A percentile compares a stretch with the other conserved stretches of the same genome.
These are phyloP conservation scores for Metschnikowia aberdeeniae DNA, from an alignment of 805 yeast species.

Conservation along the genomic window DNA sequence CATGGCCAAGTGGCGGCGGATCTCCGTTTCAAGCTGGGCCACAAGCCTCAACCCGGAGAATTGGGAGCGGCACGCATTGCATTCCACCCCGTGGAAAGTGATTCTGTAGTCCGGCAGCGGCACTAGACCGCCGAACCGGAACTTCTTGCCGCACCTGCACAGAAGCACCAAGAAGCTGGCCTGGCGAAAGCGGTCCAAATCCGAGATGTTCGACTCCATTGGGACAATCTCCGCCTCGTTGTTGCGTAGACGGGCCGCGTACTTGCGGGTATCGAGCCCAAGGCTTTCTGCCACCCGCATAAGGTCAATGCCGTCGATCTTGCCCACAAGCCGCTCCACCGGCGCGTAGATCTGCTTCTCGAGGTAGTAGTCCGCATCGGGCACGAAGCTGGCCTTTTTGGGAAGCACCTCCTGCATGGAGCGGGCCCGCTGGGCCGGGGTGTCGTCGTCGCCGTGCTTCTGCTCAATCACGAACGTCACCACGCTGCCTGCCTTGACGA, in stretches of 20 bases:
- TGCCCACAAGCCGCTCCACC: constrained; percentile 78
- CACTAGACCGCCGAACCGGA: constrained; percentile 72
- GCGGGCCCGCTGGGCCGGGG: constrained; percentile 76
- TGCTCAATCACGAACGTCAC: constrained; percentile 77
- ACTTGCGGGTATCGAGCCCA: constrained; percentile 71
- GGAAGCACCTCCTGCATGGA: constrained; percentile 69
- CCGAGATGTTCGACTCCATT: constrained; percentile 75
- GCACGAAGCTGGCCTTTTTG: constrained; percentile 47
- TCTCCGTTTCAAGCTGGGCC: constrained; percentile 68
- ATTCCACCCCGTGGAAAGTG: constrained; percentile 65
- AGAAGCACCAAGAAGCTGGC: constrained; percentile 50
- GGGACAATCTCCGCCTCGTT: constrained; percentile 57
- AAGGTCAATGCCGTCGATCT: constrained; percentile 82
- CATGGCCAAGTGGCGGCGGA: constrained; percentile 63
- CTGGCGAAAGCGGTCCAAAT: constrained; percentile 74
- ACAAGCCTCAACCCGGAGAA: constrained; percentile 55
- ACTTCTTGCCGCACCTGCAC: constrained; percentile 60
- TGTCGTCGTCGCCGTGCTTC: constrained; percentile 24
- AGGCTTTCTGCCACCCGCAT: constrained; percentile 70
- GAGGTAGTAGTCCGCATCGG: constrained; percentile 76
- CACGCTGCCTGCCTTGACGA: constrained; percentile 84
- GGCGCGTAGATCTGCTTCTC: constrained; percentile 90
- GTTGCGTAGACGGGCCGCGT: constrained; percentile 42
- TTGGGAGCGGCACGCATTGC: constrained; percentile 54
- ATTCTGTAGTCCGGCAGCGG: constrained; percentile 58